A percentile compares a stretch with the other conserved stretches of the same genome.
Conservation (phyloP, 2,329 filamentous ascomycete species). For the Pyrenophora seminiperda region DNA sequence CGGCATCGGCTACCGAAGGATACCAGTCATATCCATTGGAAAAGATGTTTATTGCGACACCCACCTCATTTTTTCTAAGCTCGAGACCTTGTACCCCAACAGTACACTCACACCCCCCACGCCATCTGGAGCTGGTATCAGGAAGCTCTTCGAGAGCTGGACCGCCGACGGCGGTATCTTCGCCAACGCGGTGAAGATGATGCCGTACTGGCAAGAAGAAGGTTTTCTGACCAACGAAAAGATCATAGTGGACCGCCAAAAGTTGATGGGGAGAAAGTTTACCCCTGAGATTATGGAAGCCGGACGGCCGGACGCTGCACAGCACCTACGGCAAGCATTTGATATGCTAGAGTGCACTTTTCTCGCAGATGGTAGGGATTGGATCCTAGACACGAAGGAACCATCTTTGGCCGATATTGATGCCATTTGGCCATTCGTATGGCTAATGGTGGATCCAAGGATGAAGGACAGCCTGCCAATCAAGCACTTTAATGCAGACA, state of each 20-base stretch:
- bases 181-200: constrained; percentile 55
- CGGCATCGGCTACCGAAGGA: constrained; percentile 48
- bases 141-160: constrained; percentile 62
- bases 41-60: constrained; percentile 43
- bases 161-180: constrained; percentile 65
- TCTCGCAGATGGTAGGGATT: constrained; percentile 68
- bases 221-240: constrained; percentile 59
- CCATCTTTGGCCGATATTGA: constrained; percentile 71
- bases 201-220: constrained; percentile 63
- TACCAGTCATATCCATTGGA: constrained; percentile 39
- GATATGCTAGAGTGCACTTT: constrained; percentile 65
- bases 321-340: constrained; percentile 60
- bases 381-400: constrained; percentile 61
- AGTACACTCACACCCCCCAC: constrained; percentile 21
- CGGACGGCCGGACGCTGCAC: constrained; percentile 61
- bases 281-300: constrained; percentile 46
- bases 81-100: constrained; percentile 30
- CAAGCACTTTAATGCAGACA: constrained; percentile 57
- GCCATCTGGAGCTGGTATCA: constrained; percentile 52
- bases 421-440: constrained; percentile 70
- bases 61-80: constrained; percentile 37
- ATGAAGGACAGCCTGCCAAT: constrained; percentile 60
- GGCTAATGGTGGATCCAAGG: constrained; percentile 56
- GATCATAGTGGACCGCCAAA: constrained; percentile 64
- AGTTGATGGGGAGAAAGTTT: constrained; percentile 54